Base-by-base conservation (phyloP, 1,139 yeast genomes). In the Pichia sp. region DNA sequence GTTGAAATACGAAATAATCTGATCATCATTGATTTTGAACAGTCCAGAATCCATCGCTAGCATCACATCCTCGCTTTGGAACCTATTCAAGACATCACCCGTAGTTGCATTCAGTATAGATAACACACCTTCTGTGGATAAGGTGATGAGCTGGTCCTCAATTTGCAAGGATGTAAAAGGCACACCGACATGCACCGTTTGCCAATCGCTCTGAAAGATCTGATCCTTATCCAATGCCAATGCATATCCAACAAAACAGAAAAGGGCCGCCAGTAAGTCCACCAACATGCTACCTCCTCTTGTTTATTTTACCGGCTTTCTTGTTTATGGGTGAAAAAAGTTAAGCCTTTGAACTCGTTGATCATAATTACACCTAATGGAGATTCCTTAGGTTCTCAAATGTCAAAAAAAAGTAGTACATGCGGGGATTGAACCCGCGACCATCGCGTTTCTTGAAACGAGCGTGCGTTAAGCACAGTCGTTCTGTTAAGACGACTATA, bases 341-440 rank as follows among this genome's bases (percentile, higher is more conserved):
- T n/a, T n/a, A n/a, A n/a, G n/a, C n/a, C n/a, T n/a, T n/a, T n/a
- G n/a, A n/a, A n/a, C n/a, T n/a, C n/a, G n/a, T n/a, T n/a, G n/a
- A n/a, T n/a, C n/a, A n/a, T n/a, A n/a, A n/a, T n/a, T n/a, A n/a
- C n/a, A n/a, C n/a, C n/a, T n/a, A n/a, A n/a, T n/a, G n/a, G n/a
- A n/a, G n/a, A n/a, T n/a, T n/a, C n/a, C n/a, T n/a, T n/a, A n/a
- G n/a, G n/a, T n/a, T n/a, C n/a, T n/a, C n/a, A n/a, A n/a, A n/a
- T n/a, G n/a, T n/a, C 16, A 17, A 3, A 37, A 34, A 34, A 39
- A 39, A 42, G 34, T 53, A 56, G 58, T 54, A 56, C 57, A 53
- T 54, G 52, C 59, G 59, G 59, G 59, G 59, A 51, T 55, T 54
- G 59, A 55, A 55, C 59, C 59, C 59, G 59, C 53, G 59, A 55